Percentiles rank a stretch among this genome's conserved stretches.
Conservation (phyloP, 1,284 basidiomycete genomes). For the Spongispora temasekensis region DNA sequence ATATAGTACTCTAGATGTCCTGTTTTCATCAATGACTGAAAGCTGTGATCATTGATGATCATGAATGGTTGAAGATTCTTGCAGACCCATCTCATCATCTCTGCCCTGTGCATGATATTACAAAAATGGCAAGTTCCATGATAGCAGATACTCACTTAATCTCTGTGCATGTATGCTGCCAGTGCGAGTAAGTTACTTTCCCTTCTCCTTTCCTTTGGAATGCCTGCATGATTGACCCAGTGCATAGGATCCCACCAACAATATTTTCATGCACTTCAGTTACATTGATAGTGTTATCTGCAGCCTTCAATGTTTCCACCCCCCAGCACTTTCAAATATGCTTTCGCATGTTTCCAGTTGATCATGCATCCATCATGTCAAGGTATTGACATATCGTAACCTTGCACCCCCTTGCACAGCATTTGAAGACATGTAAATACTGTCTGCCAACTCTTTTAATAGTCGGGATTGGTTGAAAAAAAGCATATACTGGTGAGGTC, state of each 20-base stretch:
- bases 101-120: not conserved
- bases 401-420: not conserved
- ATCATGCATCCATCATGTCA: not conserved
- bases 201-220: not conserved
- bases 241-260: not conserved
- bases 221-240: not conserved
- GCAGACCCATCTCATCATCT: conserved; percentile 6
- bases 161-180: not conserved
- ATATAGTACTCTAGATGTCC: too few species aligned
- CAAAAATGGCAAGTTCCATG: not conserved
- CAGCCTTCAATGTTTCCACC: not conserved
- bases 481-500: not conserved
- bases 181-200: not conserved
- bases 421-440: not conserved
- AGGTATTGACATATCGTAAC: not conserved
- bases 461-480: not conserved
- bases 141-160: not conserved
- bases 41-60: too few species aligned
- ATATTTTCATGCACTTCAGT: not conserved
- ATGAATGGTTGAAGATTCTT: conserved; percentile 2
- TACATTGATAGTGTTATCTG: not conserved
- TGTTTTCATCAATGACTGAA: conserved; percentile 11
- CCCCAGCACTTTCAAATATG: conserved; percentile 1
- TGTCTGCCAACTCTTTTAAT: not conserved
- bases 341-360: conserved; percentile 1